Evolutionary conservation across 495 filamentous ascomycete genomes (phyloP), one percentile per base, ranked within the genome.

Genomic region (Annulohypoxylon bovei): DNA sequence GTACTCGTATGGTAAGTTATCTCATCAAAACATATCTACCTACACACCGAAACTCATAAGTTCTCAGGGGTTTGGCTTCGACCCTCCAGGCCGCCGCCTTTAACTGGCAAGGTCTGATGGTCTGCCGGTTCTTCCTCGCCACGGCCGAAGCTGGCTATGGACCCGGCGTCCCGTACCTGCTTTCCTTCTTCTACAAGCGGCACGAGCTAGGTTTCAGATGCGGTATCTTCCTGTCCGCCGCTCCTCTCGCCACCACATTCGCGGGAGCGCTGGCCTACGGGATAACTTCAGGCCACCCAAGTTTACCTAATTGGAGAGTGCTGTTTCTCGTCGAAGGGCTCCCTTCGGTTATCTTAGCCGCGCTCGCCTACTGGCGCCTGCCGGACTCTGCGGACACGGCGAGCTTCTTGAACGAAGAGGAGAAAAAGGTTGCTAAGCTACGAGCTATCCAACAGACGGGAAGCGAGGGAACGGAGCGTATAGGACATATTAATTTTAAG

Each of bases 321-420:
- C 78, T 97, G 20, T 95, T 97, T 78, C 81, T 97, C 4, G 89
- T 95, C 4, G 93, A 97, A 79, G 93, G 93, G 2, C 69, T 93
- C 2, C 93, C 93, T 2, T 90, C 88, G 1, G 81, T 93, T 39
- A 44, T 88, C 3, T 83, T 92, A n/a, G 89, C 90, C 0, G 59
- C 88, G 16, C 66, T 91, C 28, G 87, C 90, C 1, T 97, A 82
- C 74, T 89, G 88, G 70, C 86, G 84, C 58, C 79, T 96, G 55
- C 93, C 93, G 0, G 92, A 95, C 72, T 84, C 85, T 2, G 90
- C 93, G 0, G 85, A 86, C 14, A 84, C 87, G 35, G 92, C 92
- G 0, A 80, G 77, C 22, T 95, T 94, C 76, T 76, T 96, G 30
- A 92, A 79, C 8, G 82, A 88, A 20, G 88, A 91, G 33, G 92